phyloP scores from a whole-genome alignment of 2,329 filamentous ascomycete species.

The Podosphaera leucotricha region DNA sequence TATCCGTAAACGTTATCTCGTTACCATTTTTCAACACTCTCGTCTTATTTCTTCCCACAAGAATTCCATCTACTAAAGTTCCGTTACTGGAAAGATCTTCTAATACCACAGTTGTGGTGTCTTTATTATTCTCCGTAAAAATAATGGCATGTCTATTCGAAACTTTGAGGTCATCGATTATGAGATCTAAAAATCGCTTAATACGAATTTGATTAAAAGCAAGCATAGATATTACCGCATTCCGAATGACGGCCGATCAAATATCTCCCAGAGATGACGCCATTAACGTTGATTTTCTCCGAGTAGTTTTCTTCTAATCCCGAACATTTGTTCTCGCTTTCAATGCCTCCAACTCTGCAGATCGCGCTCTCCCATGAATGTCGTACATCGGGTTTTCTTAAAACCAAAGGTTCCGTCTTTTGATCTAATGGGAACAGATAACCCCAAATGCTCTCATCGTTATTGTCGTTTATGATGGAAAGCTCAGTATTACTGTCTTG shows the following conservation, averaged over 20 bases:
- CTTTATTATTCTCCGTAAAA: slow-evolving; percentile 35
- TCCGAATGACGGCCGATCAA: slow-evolving; percentile 82
- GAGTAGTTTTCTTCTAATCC: slow-evolving; percentile 33
- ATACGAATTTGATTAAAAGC: not conserved
- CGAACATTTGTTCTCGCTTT: slow-evolving; percentile 20
- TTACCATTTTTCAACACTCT: slow-evolving; percentile 75
- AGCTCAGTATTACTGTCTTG: not conserved
- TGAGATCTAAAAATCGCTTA: slow-evolving; percentile 31
- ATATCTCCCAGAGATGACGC: slow-evolving; percentile 55
- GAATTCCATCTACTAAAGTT: slow-evolving; percentile 81
- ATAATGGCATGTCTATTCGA: slow-evolving; percentile 67
- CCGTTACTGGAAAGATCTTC: slow-evolving; percentile 93
- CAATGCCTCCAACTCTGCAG: slow-evolving; percentile 18
- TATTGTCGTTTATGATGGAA: not conserved
- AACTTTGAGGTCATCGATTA: slow-evolving; percentile 53
- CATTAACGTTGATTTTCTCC: slow-evolving; percentile 35
- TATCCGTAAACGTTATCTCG: slow-evolving; percentile 67
- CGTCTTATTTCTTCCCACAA: slow-evolving; percentile 78
- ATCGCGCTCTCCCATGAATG: slow-evolving; percentile 28
- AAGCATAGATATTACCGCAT: slow-evolving; percentile 44
- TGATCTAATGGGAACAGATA: slow-evolving; percentile 68
- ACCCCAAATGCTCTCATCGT: slow-evolving; percentile 58
- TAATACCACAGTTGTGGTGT: slow-evolving; percentile 45
- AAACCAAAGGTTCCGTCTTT: slow-evolving; percentile 42
- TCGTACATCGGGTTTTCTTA: slow-evolving; percentile 53